phyloP scores from a whole-genome alignment of 2,329 filamentous ascomycete genomes.

The Fonsecaea multimorphosa region DNA sequence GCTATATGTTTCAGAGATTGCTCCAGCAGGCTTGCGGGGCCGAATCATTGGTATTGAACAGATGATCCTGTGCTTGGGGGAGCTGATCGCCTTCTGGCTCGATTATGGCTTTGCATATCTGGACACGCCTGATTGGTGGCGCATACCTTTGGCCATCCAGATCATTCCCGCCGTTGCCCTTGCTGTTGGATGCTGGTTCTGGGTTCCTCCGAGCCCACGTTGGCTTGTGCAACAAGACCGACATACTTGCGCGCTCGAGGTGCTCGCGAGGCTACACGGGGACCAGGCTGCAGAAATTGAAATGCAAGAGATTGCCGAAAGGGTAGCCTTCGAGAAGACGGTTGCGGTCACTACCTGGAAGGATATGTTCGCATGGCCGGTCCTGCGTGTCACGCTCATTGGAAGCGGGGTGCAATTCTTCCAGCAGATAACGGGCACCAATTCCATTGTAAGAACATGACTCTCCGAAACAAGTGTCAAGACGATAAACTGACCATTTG shows the following conservation, averaged over 20 bases:
- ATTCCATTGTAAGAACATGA: conserved; percentile 44
- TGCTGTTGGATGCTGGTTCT: conserved; percentile 38
- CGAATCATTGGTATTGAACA: conserved; percentile 51
- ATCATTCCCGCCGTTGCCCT: conserved; percentile 42
- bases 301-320: conserved; percentile 50
- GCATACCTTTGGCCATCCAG: conserved; percentile 44
- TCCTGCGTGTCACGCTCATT: conserved; percentile 52
- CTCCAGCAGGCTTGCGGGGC: conserved; percentile 48
- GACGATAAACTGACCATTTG: background rate
- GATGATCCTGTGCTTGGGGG: conserved; percentile 54
- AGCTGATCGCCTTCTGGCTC: conserved; percentile 48
- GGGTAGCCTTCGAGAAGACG: conserved; percentile 57
- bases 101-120: conserved; percentile 44
- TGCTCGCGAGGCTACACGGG: conserved; percentile 46
- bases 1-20: conserved; percentile 54
- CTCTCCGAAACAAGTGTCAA: background rate
- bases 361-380: conserved; percentile 17
- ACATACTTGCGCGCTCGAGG: conserved; percentile 44
- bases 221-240: conserved; percentile 48
- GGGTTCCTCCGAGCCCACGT: conserved; percentile 44
- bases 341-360: conserved; percentile 41
- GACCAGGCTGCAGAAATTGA: conserved; percentile 48
- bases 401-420: conserved; percentile 58
- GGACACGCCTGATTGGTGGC: conserved; percentile 41
- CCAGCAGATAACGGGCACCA: conserved; percentile 56